Percentiles rank a stretch among this genome's conserved stretches.
phyloP scores from a whole-genome alignment of 768 basidiomycete genomes.

The Saitozyma sp. region DNA sequence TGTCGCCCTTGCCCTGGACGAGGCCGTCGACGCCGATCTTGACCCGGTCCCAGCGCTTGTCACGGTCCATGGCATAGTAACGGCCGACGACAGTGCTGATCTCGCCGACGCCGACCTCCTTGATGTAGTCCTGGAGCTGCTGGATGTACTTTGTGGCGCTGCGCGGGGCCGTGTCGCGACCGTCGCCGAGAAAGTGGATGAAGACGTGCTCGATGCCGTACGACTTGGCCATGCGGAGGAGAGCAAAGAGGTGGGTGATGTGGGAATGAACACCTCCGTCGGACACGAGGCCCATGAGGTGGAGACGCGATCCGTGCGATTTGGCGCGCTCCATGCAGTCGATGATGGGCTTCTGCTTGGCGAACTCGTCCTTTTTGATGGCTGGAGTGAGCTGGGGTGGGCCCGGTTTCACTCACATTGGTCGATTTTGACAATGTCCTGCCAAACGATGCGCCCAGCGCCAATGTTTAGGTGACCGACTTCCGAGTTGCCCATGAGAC shows the following conservation, averaged over 20 bases:
- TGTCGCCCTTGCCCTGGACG: constrained; percentile 67
- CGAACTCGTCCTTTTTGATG: constrained; percentile 84
- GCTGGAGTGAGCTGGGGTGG: constrained; percentile 42
- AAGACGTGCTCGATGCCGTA: constrained; percentile 79
- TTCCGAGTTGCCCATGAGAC: constrained; percentile 97
- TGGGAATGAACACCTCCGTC: constrained; percentile 98
- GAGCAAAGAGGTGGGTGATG: constrained; percentile 82
- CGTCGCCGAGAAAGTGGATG: constrained; percentile 92
- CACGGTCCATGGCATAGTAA: constrained; percentile 96
- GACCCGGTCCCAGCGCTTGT: constrained; percentile 93
- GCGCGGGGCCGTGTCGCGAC: constrained; percentile 87
- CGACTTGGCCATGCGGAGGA: constrained; percentile 87
- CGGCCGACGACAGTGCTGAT: constrained; percentile 82
- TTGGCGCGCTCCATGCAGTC: constrained; percentile 75
- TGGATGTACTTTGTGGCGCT: constrained; percentile 76
- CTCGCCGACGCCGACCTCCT: constrained; percentile 68
- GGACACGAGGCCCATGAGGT: constrained; percentile 87
- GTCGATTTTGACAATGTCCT: constrained; percentile 95
- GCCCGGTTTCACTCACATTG: constrained; percentile 56
- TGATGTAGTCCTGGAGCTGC: constrained; percentile 74
- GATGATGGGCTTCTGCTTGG: constrained; percentile 72
- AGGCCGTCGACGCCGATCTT: constrained; percentile 86
- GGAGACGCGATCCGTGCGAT: constrained; percentile 76
- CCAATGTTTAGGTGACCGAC: constrained; percentile 95
- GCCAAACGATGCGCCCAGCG: constrained; percentile 93